These are phyloP conservation scores for Geosmithia morbida DNA, from an alignment of 2,329 filamentous ascomycete genomes.

Conservation along the genomic window DNA sequence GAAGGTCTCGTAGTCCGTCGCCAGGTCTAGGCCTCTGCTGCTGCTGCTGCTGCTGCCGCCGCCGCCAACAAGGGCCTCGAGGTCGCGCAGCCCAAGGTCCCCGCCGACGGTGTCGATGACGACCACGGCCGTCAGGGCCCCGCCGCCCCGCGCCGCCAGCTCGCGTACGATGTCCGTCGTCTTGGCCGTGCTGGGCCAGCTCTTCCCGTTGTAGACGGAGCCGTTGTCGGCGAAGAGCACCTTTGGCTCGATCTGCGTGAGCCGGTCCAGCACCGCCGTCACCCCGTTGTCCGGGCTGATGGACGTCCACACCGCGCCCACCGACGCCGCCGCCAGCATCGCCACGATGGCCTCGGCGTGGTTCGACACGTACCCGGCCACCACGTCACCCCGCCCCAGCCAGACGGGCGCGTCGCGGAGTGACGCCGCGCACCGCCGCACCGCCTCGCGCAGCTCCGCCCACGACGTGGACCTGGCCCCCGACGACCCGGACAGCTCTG, in stretches of 20 bases:
- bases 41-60: no score
- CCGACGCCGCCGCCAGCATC: constrained; percentile 67
- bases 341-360: constrained; percentile 77
- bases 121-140: constrained; percentile 24
- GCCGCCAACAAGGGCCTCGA: no score
- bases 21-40: no score
- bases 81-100: no score
- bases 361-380: constrained; percentile 75
- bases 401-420: constrained; percentile 46
- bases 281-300: constrained; percentile 89
- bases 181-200: constrained; percentile 69
- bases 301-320: constrained; percentile 86
- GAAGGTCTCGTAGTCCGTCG: constrained; percentile 13
- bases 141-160: constrained; percentile 29
- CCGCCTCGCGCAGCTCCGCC: constrained; percentile 65
- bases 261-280: constrained; percentile 74
- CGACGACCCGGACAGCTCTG: constrained; percentile 46
- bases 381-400: constrained; percentile 38
- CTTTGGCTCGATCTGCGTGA: constrained; percentile 72
- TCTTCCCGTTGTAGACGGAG: constrained; percentile 80
- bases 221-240: constrained; percentile 81
- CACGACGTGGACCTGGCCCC: constrained; percentile 47
- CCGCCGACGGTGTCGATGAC: no score
- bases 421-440: constrained; percentile 57
- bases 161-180: constrained; percentile 59